Base-by-base conservation (phyloP, 805 yeast species). In the Candida takata region DNA sequence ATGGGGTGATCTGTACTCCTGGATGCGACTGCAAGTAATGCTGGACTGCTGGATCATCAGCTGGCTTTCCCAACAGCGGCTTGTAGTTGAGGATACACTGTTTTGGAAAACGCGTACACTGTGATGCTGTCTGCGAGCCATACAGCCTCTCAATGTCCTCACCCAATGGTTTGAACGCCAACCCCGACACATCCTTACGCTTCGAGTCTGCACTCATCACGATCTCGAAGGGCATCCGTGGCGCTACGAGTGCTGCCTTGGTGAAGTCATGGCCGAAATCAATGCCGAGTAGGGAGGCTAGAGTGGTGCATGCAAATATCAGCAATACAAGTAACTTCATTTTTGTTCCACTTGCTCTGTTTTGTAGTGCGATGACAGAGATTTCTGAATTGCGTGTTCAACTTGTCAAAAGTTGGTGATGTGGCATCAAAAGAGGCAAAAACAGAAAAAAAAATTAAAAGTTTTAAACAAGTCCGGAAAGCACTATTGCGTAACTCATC, bases 151-250 rank as follows among this genome's bases (percentile, higher is more conserved):
- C 90, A 12, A 81, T 41, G 20, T 64, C 64, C 6, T 64, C 62
- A 45, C 61, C 36, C 21, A 62, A 48, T 2, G 64, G 57, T 34
- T 77, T 72, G 41, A 88, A 66, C 1, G 84, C 79, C 10, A 92
- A 48, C 1, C 94, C 96, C 4, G 88, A 72, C 5, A 79, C 65
- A 50, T 90, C 97, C 56, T 92, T 92, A 39, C 98, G 70, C 60
- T 87, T 85, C 3, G 95, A 81, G 51, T 92, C 97, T 18, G 85
- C 80, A 4, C 97, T 85, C 42, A 92, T 64, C 11, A 92, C 80
- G 27, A 92, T 72, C 52, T 92, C 97, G 54, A 88, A 79, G 12
- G 87, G 82, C 15, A 86, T 77, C 10, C 87, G 85, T 1, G 97
- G 97, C 0, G 96, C 95, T 27, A 92, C 83, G 31, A 92, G 65